These are phyloP conservation scores for Puya raimondii DNA, from an alignment of 176 grass and related monocot species.

Conservation along the genomic window DNA sequence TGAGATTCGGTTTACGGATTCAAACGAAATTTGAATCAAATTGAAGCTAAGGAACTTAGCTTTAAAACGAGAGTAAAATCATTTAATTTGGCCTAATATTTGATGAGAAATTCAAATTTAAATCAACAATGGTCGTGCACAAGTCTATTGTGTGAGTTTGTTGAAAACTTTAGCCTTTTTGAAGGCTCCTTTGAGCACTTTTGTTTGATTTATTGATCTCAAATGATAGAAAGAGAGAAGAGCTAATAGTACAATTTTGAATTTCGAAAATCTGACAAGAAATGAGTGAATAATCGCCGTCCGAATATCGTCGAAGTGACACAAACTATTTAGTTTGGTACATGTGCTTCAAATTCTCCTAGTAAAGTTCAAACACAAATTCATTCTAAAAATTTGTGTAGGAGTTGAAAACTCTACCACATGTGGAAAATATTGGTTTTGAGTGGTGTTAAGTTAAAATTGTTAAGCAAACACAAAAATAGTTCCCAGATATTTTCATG, in stretches of 20 bases:
- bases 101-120: conserved; percentile 1
- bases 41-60: conserved; percentile 1
- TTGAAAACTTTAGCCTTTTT: background rate
- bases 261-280: background rate
- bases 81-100: background rate
- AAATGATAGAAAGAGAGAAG: background rate
- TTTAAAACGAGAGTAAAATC: background rate
- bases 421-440: too few species aligned
- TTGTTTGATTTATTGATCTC: background rate
- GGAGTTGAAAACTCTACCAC: too few species aligned
- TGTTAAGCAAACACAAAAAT: too few species aligned
- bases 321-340: background rate
- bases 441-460: too few species aligned
- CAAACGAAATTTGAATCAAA: background rate
- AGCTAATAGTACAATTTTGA: background rate
- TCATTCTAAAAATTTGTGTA: too few species aligned
- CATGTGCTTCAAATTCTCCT: too few species aligned
- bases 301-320: background rate
- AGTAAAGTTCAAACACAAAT: too few species aligned
- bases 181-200: too few species aligned
- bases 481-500: too few species aligned
- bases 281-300: background rate
- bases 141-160: conserved; percentile 12
- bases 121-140: background rate
- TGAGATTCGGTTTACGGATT: background rate